Conservation (phyloP, 1,139 yeast species). For the Zygoascus hellenicus region DNA sequence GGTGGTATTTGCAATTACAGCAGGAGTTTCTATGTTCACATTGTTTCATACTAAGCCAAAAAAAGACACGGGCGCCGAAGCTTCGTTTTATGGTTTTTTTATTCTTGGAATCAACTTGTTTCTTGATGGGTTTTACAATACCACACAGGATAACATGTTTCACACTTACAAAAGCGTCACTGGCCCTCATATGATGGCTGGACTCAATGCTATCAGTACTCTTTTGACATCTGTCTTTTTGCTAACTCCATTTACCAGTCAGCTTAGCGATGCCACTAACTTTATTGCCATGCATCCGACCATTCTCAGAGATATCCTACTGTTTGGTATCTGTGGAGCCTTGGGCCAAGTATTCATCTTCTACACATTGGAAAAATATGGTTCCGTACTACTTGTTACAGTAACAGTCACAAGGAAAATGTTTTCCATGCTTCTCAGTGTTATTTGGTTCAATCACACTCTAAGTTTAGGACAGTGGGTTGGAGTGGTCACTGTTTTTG, state of each 20-base stretch:
- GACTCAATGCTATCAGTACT: slow-evolving; percentile 58
- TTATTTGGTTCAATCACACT: slow-evolving; percentile 73
- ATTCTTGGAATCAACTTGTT: slow-evolving; percentile 60
- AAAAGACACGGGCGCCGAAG: slow-evolving; percentile 20
- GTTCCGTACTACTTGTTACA: slow-evolving; percentile 77
- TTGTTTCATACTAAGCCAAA: slow-evolving; percentile 33
- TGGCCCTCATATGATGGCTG: slow-evolving; percentile 86
- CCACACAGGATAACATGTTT: slow-evolving; percentile 85
- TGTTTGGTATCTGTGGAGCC: slow-evolving; percentile 78
- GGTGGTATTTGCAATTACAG: slow-evolving; percentile 70
- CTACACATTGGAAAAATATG: slow-evolving; percentile 74
- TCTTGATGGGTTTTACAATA: slow-evolving; percentile 86
- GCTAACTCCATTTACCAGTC: slow-evolving; percentile 40
- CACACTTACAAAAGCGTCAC: slow-evolving; percentile 43
- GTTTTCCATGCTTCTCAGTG: slow-evolving; percentile 90
- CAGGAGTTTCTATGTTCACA: slow-evolving; percentile 79
- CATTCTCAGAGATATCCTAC: slow-evolving; percentile 52
- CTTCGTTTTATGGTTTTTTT: slow-evolving; percentile 47
- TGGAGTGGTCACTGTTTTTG: slow-evolving; percentile 75
- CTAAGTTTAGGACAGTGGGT: slow-evolving; percentile 62
- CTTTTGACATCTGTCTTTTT: slow-evolving; percentile 38
- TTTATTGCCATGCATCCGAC: slow-evolving; percentile 47
- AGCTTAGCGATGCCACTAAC: slow-evolving; percentile 43
- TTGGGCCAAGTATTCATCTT: slow-evolving; percentile 91
- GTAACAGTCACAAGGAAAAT: slow-evolving; percentile 95